These are phyloP conservation scores for Porodaedalea pini DNA, from an alignment of 1,284 basidiomycete genomes.

Conservation along the genomic window DNA sequence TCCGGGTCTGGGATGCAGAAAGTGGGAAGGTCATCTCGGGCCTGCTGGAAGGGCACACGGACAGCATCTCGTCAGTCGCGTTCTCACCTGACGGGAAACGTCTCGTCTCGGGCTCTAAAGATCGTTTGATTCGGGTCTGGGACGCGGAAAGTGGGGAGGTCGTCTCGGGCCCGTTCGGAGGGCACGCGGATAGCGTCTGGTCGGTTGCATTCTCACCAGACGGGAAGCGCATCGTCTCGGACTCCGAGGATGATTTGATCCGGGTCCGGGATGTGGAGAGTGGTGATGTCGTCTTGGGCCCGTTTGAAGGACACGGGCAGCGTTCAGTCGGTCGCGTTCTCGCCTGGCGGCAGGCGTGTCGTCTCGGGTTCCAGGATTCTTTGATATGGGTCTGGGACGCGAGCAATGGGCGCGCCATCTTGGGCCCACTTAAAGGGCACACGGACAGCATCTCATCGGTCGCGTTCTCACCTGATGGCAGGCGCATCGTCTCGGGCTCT, in stretches of 20 bases:
- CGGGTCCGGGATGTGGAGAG: neutral
- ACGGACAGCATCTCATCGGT: no score
- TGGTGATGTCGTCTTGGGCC: neutral
- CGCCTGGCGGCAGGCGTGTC: no score
- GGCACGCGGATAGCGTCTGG: neutral
- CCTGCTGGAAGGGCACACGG: neutral
- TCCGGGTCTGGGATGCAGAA: conserved; percentile 1
- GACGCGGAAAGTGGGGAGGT: neutral
- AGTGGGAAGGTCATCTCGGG: neutral
- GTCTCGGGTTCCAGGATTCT: no score
- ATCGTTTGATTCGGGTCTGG: neutral
- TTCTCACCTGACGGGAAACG: conserved; percentile 4
- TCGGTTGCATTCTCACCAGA: neutral
- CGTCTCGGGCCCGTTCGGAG: neutral
- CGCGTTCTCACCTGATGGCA: no score
- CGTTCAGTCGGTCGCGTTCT: no score
- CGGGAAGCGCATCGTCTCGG: neutral
- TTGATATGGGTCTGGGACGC: neutral
- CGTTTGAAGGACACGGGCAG: neutral
- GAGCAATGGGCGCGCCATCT: neutral
- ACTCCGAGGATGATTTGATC: neutral
- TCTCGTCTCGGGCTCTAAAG: neutral
- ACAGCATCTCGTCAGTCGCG: neutral
- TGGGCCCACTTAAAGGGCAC: conserved; percentile 14
- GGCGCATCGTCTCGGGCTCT: no score